These are phyloP conservation scores for Asterophora parasitica DNA, from an alignment of 768 basidiomycete species.

Conservation along the genomic window DNA sequence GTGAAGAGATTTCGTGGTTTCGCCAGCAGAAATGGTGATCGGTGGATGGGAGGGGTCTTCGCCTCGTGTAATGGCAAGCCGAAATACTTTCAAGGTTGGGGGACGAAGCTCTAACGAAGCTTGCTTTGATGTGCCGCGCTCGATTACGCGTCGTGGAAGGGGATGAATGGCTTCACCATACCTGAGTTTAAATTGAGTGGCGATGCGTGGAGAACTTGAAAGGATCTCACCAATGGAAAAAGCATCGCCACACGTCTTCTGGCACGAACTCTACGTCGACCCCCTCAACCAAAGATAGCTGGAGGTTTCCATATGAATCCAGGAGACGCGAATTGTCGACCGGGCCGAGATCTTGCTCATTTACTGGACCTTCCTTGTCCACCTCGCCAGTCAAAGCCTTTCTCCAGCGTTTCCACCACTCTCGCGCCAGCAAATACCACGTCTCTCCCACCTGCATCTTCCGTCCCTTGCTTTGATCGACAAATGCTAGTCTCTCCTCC, in stretches of 20 bases:
- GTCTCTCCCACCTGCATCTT: slow-evolving; percentile 62
- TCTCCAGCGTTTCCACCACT: slow-evolving; percentile 75
- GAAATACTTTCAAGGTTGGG: slow-evolving; percentile 54
- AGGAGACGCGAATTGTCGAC: slow-evolving; percentile 71
- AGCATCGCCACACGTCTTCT: slow-evolving; percentile 60
- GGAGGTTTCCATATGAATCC: slow-evolving; percentile 47
- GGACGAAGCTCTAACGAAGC: slow-evolving; percentile 69
- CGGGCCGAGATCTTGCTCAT: slow-evolving; percentile 62
- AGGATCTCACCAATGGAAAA: slow-evolving; percentile 61
- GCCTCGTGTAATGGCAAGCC: slow-evolving; percentile 30
- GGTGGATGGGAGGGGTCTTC: slow-evolving; percentile 26
- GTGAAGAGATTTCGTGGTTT: slow-evolving; percentile 41
- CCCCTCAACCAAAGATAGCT: slow-evolving; percentile 46
- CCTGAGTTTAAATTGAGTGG: slow-evolving; percentile 35
- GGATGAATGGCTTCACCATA: slow-evolving; percentile 58
- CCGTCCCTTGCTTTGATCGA: slow-evolving; percentile 41
- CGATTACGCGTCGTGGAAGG: slow-evolving; percentile 65
- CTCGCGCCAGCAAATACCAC: slow-evolving; percentile 71
- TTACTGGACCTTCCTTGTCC: slow-evolving; percentile 63
- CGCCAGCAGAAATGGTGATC: slow-evolving; percentile 47
- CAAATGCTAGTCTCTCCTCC: slow-evolving; percentile 43
- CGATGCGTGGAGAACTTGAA: slow-evolving; percentile 3
- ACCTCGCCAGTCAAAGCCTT: slow-evolving; percentile 64
- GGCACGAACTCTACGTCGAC: slow-evolving; percentile 76
- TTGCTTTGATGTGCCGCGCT: slow-evolving; percentile 46